Conservation (phyloP, 345 rosid genomes). For the Laguncularia racemosa region DNA sequence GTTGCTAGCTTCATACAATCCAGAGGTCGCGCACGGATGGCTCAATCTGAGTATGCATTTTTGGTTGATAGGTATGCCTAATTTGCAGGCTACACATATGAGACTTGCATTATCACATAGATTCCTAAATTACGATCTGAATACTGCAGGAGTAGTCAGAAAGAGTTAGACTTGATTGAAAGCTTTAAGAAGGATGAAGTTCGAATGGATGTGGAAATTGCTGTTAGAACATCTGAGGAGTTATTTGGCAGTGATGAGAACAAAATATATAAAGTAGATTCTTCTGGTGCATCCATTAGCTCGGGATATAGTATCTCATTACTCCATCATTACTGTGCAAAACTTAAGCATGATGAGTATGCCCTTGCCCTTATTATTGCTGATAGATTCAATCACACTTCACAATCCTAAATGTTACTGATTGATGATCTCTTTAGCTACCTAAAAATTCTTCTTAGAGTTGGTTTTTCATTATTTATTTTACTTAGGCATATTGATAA, state of each 20-base stretch:
- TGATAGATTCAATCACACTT: too few relatives aligned
- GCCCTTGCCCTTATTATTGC: slow-evolving; percentile 11
- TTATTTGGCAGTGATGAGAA: slow-evolving; percentile 37
- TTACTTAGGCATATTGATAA: slow-evolving; percentile 10
- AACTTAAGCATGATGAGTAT: slow-evolving; percentile 93
- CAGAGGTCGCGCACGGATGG: slow-evolving; percentile 97
- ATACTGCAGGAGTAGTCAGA: slow-evolving; percentile 58
- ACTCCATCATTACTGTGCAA: slow-evolving; percentile 75
- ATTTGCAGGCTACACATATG: slow-evolving; percentile 9
- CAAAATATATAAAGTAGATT: slow-evolving; percentile 54
- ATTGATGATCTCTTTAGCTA: not conserved
- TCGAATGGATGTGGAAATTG: slow-evolving; percentile 67
- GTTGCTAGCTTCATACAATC: slow-evolving; percentile 97
- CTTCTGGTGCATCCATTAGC: slow-evolving; percentile 71
- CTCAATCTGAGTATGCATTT: slow-evolving; percentile 91
- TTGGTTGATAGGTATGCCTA: slow-evolving; percentile 67
- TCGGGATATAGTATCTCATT: slow-evolving; percentile 79
- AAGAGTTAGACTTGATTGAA: slow-evolving; percentile 60
- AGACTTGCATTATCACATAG: not conserved
- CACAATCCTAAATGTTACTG: not conserved
- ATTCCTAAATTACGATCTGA: slow-evolving; percentile 10
- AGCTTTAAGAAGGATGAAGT: slow-evolving; percentile 50
- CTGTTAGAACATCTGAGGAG: slow-evolving; percentile 55
- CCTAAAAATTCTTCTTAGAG: not conserved
- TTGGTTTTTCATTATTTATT: slow-evolving; percentile 3